A percentile compares a stretch with the other conserved stretches of the same genome.
Evolutionary conservation across 1,284 basidiomycete species (phyloP).

Genomic region (Phellinidium pouzarii): DNA sequence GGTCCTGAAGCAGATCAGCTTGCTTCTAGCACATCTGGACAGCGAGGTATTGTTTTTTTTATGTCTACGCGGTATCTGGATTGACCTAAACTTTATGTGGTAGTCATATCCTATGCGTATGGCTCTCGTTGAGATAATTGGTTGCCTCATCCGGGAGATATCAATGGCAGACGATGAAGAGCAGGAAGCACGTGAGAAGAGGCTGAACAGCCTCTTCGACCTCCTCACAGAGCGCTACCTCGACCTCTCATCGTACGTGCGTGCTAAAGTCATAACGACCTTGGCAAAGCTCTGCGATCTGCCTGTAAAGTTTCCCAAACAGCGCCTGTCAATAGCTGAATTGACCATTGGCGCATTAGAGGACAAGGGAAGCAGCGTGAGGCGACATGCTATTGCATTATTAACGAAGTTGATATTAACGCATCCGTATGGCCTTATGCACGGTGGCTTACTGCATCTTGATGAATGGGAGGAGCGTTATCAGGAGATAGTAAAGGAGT

Average conservation of each 20-base stretch:
- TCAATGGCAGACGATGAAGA: conserved; percentile 52
- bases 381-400: conserved; percentile 79
- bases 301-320: conserved; percentile 80
- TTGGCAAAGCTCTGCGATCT: conserved; percentile 70
- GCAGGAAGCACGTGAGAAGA: conserved; percentile 64
- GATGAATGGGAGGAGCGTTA: conserved; percentile 75
- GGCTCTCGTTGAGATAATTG: conserved; percentile 84
- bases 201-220: conserved; percentile 80
- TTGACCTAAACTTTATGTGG: neutral
- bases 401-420: conserved; percentile 77
- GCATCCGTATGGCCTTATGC: conserved; percentile 83
- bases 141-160: conserved; percentile 74
- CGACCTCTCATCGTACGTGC: conserved; percentile 88
- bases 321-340: conserved; percentile 71
- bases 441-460: conserved; percentile 77
- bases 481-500: conserved; percentile 41
- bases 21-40: conserved; percentile 83
- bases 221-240: conserved; percentile 82
- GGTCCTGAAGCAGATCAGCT: conserved; percentile 84
- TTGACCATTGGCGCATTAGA: conserved; percentile 77
- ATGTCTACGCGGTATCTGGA: conserved; percentile 11
- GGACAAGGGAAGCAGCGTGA: conserved; percentile 86
- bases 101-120: conserved; percentile 95
- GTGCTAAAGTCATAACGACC: conserved; percentile 79
- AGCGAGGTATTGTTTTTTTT: conserved; percentile 59